Conservation (phyloP, 495 filamentous ascomycete species). For the Aspergillus saccharolyticus region DNA sequence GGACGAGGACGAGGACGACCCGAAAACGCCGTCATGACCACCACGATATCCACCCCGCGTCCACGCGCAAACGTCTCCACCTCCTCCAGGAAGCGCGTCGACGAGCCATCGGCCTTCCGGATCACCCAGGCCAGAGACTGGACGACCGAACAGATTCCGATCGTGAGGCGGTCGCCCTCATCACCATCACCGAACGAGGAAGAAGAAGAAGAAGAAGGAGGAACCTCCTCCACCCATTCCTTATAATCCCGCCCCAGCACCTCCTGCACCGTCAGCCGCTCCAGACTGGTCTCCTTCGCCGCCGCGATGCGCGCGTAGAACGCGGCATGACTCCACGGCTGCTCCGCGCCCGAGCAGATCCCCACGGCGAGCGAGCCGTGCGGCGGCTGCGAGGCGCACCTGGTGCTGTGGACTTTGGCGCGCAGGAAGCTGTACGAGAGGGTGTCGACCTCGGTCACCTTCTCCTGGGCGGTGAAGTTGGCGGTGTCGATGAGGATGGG, state of each 20-base stretch:
- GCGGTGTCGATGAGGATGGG: slow-evolving; percentile 81
- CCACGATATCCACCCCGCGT: slow-evolving; percentile 57
- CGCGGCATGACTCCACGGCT: slow-evolving; percentile 36
- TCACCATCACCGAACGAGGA: too few relatives aligned
- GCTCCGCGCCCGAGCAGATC: neutral
- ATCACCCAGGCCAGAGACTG: slow-evolving; percentile 61
- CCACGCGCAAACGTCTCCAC: slow-evolving; percentile 52
- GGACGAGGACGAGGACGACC: neutral
- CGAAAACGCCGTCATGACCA: slow-evolving; percentile 71
- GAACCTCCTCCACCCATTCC: slow-evolving; percentile 65
- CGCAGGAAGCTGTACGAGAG: slow-evolving; percentile 62
- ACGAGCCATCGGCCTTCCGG: slow-evolving; percentile 43
- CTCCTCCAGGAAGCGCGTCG: slow-evolving; percentile 41
- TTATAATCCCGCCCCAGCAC: slow-evolving; percentile 91
- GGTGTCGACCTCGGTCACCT: slow-evolving; percentile 68
- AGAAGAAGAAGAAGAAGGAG: slow-evolving; percentile 5
- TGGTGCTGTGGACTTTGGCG: slow-evolving; percentile 19
- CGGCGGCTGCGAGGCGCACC: too few relatives aligned
- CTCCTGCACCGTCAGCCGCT: slow-evolving; percentile 61
- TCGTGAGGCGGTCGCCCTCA: slow-evolving; percentile 33
- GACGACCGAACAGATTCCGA: slow-evolving; percentile 75
- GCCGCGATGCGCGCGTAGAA: slow-evolving; percentile 61
- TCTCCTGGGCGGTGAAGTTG: slow-evolving; percentile 63
- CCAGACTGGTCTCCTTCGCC: slow-evolving; percentile 69
- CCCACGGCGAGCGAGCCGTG: too few relatives aligned